Base-by-base conservation (phyloP, 331 rosid species). In the Prunus yedoensis region DNA sequence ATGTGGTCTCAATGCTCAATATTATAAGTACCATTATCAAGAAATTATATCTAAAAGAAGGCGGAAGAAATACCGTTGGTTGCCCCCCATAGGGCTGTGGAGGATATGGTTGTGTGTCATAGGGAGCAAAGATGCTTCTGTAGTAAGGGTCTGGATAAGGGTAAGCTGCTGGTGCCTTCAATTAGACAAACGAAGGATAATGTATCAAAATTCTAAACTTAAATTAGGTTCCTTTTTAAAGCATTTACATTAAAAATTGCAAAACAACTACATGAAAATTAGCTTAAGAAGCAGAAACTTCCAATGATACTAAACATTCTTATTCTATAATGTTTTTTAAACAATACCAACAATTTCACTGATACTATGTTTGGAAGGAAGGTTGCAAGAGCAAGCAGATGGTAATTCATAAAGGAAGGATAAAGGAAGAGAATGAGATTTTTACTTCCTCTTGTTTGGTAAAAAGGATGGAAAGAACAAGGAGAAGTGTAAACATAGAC, bases 71-170 rank as follows among this genome's bases (percentile, higher is more conserved):
- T 81, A 95, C 99, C 97, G 91, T 95, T 56, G 97, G 97, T 73
- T 95, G 97, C 73, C 91, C 91, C 78, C 91, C 89, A 82, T 92
- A 90, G 81, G 93, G 87, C 59, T 86, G 97, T 57, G 90, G 89
- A 75, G 97, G 88, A 89, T 87, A 95, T 25, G 96, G 85, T 74
- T 89, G 99, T 58, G 91, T 73, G 21, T 92, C 99, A 85, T 88
- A 95, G 20, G 97, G 96, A 79, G 97, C 91, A 85, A 95, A 95
- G 83, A 95, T 92, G 92, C 97, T 95, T 91, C 99, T 87, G 68
- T 89, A 92, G 79, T 95, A 95, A 70, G 99, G 99, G 82, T 94
- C 99, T 25, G 97, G 96, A 85, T 92, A 94, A 3, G 99, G 99
- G 79, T 92, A 92, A 46, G 83, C 90, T 32, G 90, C 75, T 1